A percentile compares a stretch with the other conserved stretches of the same genome.
Evolutionary conservation across 257 asterid genomes (phyloP).

Genomic region (Fraxinus anomala): DNA sequence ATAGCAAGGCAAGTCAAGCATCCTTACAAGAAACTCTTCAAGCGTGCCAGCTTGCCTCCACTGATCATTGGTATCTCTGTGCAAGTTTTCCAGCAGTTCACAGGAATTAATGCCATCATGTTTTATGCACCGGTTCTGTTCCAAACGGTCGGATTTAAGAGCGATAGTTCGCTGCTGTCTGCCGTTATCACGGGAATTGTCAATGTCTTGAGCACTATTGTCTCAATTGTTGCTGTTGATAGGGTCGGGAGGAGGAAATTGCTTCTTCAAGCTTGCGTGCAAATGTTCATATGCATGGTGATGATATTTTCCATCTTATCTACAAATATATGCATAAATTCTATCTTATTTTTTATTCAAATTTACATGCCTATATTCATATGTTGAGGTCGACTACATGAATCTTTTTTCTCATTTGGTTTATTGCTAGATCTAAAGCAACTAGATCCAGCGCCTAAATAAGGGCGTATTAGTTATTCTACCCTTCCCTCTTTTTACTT

Average conservation of each 20-base stretch:
- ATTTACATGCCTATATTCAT: no score
- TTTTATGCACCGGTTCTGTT: constrained; percentile 31
- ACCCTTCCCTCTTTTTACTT: no score
- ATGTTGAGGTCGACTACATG: no score
- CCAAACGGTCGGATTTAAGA: constrained; percentile 16
- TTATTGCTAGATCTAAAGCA: no score
- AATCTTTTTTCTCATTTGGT: no score
- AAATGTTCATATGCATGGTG: constrained; percentile 27
- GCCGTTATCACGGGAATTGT: constrained; percentile 37
- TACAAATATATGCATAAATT: no score
- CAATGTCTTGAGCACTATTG: constrained; percentile 38
- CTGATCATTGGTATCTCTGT: constrained; percentile 7
- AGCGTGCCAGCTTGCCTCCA: constrained; percentile 18
- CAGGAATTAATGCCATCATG: constrained; percentile 34
- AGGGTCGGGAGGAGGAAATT: constrained; percentile 37
- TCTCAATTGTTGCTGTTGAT: constrained; percentile 34
- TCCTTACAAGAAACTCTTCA: constrained; percentile 15
- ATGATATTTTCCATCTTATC: no score
- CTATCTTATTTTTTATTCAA: no score
- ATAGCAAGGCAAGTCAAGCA: not conserved
- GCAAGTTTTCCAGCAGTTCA: constrained; percentile 31
- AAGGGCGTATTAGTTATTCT: no score
- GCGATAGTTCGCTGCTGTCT: constrained; percentile 30
- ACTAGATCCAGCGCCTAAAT: no score
- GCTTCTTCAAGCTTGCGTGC: constrained; percentile 44